These are phyloP conservation scores for Metschnikowia sp. DNA, from an alignment of 805 yeast species.

Conservation along the genomic window DNA sequence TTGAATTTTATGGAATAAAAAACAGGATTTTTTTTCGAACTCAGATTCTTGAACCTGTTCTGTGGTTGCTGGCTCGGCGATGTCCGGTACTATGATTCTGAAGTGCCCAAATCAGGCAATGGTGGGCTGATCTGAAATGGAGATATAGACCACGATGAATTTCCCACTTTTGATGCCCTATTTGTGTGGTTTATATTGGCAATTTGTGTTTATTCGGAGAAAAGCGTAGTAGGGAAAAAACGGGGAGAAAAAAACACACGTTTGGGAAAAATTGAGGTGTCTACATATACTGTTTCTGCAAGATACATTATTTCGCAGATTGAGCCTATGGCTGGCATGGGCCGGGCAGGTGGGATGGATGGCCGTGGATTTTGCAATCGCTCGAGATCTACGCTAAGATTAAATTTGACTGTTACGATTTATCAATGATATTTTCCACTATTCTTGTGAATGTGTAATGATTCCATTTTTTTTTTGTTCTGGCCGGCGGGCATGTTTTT, in stretches of 20 bases:
- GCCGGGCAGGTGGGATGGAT: not conserved
- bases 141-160: not conserved
- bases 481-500: not conserved
- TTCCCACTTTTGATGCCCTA: too few species aligned
- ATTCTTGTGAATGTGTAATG: not conserved
- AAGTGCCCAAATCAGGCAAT: not conserved
- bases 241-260: not conserved
- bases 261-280: conserved; percentile 7
- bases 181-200: not conserved
- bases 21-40: not conserved
- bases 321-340: not conserved
- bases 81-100: too few species aligned
- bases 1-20: not conserved
- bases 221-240: not conserved
- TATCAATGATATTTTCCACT: too few species aligned
- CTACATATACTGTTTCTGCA: conserved; percentile 10
- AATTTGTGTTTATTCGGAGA: not conserved
- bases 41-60: too few species aligned
- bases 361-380: conserved; percentile 1
- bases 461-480: not conserved
- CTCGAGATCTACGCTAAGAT: too few species aligned
- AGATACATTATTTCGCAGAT: conserved; percentile 3
- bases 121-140: not conserved
- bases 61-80: too few species aligned
- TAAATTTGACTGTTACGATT: too few species aligned